Percentiles rank a stretch among this genome's conserved stretches.
phyloP scores from a whole-genome alignment of 371 early-diverging fungal genomes.

The Mortierella sp. region DNA sequence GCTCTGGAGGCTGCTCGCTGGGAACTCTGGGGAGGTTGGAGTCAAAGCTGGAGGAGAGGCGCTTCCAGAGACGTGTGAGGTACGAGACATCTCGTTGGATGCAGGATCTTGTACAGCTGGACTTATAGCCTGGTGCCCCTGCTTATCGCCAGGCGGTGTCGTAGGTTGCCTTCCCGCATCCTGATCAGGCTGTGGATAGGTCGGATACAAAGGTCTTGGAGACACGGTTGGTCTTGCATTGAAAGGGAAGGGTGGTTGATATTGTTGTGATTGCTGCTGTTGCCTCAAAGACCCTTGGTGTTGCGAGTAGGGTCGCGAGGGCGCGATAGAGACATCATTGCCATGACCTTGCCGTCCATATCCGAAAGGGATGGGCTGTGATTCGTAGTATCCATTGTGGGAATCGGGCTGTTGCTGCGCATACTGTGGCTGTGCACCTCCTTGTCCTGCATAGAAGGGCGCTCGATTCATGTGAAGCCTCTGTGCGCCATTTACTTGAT shows the following conservation, averaged over 20 bases:
- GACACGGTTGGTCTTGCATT: neutral
- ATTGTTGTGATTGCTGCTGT: slow-evolving; percentile 3
- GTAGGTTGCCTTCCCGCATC: neutral
- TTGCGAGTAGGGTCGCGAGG: neutral
- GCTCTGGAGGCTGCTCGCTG: slow-evolving; percentile 1
- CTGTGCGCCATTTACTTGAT: neutral
- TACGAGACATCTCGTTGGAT: neutral
- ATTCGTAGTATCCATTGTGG: slow-evolving; percentile 2
- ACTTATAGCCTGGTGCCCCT: slow-evolving; percentile 1
- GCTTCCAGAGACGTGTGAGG: neutral
- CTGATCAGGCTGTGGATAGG: no score
- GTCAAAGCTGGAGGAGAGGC: neutral
- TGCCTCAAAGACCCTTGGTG: neutral
- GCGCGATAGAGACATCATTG: neutral
- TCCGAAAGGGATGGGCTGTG: neutral
- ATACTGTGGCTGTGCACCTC: slow-evolving; percentile 3
- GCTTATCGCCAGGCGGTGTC: neutral
- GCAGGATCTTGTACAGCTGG: neutral
- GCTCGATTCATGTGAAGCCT: neutral
- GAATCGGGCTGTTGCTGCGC: slow-evolving; percentile 2
- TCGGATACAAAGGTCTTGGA: neutral
- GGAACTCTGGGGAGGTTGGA: neutral
- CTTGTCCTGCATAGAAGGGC: neutral
- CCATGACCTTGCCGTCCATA: no score
- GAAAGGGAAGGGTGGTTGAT: neutral